Percentiles rank a stretch among this genome's conserved stretches.
phyloP scores from a whole-genome alignment of 192 early-diverging fungal genomes.

The Gonapodya prolifera region DNA sequence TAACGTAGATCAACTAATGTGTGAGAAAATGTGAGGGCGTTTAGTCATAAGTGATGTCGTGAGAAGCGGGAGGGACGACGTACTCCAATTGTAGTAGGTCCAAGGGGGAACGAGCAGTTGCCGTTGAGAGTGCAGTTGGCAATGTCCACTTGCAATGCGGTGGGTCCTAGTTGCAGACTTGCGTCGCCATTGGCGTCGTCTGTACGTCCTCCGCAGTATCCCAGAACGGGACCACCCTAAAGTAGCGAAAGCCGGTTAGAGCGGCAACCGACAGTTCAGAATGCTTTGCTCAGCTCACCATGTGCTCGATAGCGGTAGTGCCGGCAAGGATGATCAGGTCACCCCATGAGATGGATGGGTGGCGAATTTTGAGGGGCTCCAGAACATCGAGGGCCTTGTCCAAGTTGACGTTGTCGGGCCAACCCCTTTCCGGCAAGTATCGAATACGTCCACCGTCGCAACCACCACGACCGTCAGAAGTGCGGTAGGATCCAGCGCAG shows the following conservation, averaged over 20 bases:
- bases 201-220: neutral
- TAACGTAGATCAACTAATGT: constrained; percentile 4
- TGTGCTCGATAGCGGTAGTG: neutral
- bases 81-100: neutral
- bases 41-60: too few relatives aligned
- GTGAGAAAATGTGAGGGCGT: too few relatives aligned
- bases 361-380: neutral
- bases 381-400: neutral
- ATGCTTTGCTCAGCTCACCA: neutral
- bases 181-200: neutral
- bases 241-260: neutral
- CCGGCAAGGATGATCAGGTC: constrained; percentile 4
- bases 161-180: neutral
- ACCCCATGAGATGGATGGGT: neutral
- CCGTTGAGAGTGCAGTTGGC: neutral
- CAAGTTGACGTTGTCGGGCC: constrained; percentile 6
- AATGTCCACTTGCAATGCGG: neutral
- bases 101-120: neutral
- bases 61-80: too few relatives aligned
- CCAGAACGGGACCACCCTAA: neutral
- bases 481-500: constrained; percentile 5
- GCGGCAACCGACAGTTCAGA: neutral
- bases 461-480: constrained; percentile 5
- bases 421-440: neutral
- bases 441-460: neutral